Base-by-base conservation (phyloP, 2,329 filamentous ascomycete species). In the Cladosporium sp. region DNA sequence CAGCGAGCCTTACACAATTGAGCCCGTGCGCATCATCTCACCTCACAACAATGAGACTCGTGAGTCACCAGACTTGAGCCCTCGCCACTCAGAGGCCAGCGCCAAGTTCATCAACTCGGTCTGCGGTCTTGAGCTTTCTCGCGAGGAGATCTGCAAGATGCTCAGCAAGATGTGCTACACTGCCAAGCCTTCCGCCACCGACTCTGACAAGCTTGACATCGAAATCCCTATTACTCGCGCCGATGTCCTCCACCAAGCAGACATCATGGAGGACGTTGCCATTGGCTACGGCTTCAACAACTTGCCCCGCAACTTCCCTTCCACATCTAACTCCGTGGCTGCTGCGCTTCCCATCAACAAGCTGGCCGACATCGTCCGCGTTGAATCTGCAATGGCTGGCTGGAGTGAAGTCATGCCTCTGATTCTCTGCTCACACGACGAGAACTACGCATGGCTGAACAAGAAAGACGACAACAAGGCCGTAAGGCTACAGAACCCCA, bases 201-300 rank as follows among this genome's bases (percentile, higher is more conserved):
- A 88, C 61, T 75, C 83, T 57, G 87, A 90, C 70, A 74, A 73
- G 51, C 78, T 94, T 51, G 88, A 95, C 69, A 87, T 97, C 28
- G 83, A 87, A 37, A 84, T 97, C 22, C 94, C 94, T 8, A 85
- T 92, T 34, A 97, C 92, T 49, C 86, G 94, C 63, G 93, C 94
- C 50, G 94, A 99, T 74, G 88, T 99, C 42, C 86, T 99, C 34
- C 94, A 99, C 75, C 89, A 97, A 72, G 95, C 92, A 68, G 94
- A 99, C 73, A 90, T 99, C 66, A 99, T 99, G 93, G 94, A 99
- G 78, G 95, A 99, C 72, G 87, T 95, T 19, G 94, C 92, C 40
- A 94, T 99, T 64, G 92, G 91, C 55, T 97, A 97, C 74, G 94
- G 95, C 65, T 99, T 96, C 84, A 99, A 99, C 82, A 91, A 89